These are phyloP conservation scores for Pyracantha coccinea DNA, from an alignment of 331 rosid genomes.

Conservation along the genomic window DNA sequence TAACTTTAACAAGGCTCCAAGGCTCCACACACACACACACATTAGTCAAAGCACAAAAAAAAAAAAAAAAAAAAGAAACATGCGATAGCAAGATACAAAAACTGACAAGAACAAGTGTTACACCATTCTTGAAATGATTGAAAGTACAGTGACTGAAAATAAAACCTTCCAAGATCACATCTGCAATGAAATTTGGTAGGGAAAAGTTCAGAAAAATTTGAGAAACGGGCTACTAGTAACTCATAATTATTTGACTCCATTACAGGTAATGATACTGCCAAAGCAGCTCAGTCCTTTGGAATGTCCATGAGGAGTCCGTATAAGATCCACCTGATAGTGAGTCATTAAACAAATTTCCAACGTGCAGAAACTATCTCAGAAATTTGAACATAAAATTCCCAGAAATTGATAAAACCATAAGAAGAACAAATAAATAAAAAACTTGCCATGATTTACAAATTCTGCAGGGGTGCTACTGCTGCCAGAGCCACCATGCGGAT, in stretches of 20 bases:
- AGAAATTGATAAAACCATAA: constrained; percentile 5
- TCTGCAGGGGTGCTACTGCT: constrained; percentile 44
- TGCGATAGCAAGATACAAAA: neutral
- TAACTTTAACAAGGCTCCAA: constrained; percentile 2
- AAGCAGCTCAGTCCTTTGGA: neutral
- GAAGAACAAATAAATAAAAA: neutral
- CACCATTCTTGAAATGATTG: neutral
- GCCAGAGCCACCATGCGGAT: constrained; percentile 45
- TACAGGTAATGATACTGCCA: neutral
- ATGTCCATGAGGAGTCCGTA: neutral
- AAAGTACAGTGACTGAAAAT: neutral
- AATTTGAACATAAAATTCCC: neutral
- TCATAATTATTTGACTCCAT: neutral
- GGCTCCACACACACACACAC: neutral
- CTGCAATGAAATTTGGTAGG: neutral
- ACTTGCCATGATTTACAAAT: constrained; percentile 75
- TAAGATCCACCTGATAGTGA: neutral
- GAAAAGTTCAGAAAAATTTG: neutral
- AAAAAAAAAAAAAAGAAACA: neutral
- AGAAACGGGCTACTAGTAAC: neutral
- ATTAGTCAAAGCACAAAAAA: neutral
- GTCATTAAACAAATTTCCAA: neutral
- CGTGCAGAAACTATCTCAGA: neutral
- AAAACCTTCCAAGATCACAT: neutral
- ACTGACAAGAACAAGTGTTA: neutral